Conservation (phyloP, 2,329 filamentous ascomycete genomes). For the Knoxdaviesia capensis region DNA sequence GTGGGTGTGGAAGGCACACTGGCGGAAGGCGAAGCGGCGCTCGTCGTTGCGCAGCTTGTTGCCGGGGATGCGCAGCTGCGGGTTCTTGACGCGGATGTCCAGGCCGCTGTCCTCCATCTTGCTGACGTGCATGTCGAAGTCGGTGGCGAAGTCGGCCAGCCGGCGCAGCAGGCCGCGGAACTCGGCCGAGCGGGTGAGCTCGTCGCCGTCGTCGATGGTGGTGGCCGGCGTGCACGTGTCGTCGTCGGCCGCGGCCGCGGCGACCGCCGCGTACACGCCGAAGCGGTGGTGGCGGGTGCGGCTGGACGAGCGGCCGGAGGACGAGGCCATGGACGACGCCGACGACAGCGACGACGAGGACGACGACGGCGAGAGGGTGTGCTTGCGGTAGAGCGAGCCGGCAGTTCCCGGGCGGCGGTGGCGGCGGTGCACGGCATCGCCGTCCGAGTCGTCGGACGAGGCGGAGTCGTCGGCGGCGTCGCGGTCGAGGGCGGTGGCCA, state of each 20-base stretch:
- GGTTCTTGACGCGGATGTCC: slow-evolving; percentile 36
- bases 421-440: slow-evolving; percentile 4
- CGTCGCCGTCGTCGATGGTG: too few species aligned
- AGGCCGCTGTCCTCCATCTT: slow-evolving; percentile 30
- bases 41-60: slow-evolving; percentile 35
- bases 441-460: slow-evolving; percentile 9
- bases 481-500: slow-evolving; percentile 14
- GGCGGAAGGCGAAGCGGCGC: slow-evolving; percentile 37
- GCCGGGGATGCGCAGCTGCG: slow-evolving; percentile 34
- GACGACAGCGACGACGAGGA: too few species aligned
- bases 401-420: too few species aligned
- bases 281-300: too few species aligned
- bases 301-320: too few species aligned
- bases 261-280: too few species aligned
- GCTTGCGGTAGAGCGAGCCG: too few species aligned
- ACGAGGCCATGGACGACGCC: too few species aligned
- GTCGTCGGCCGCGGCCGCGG: too few species aligned
- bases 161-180: slow-evolving; percentile 22
- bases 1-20: slow-evolving; percentile 41
- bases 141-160: slow-evolving; percentile 24
- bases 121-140: slow-evolving; percentile 29
- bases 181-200: slow-evolving; percentile 13
- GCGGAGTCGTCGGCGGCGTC: slow-evolving; percentile 6
- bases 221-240: too few species aligned
- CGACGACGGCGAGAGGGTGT: too few species aligned